A percentile compares a stretch with the other conserved stretches of the same genome.
phyloP scores from a whole-genome alignment of 78 protist species.

The Emiliania huxleyi region DNA sequence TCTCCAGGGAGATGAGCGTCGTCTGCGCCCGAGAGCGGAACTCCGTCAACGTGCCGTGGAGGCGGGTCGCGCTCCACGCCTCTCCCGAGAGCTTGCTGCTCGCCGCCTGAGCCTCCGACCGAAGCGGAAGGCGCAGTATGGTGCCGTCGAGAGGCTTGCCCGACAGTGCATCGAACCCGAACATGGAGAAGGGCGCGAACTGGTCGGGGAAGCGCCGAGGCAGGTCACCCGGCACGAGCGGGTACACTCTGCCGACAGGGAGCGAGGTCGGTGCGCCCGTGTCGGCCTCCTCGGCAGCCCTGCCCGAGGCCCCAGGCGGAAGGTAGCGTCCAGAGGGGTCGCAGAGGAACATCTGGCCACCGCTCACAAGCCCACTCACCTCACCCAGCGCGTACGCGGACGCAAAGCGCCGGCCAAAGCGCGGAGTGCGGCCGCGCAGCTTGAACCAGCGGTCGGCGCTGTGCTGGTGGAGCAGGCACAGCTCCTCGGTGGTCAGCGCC shows the following conservation, averaged over 20 bases:
- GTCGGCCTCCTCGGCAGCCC: not conserved
- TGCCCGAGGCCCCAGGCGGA: no score
- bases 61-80: no score
- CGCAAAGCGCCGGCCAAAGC: not conserved
- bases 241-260: not conserved
- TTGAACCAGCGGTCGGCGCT: no score
- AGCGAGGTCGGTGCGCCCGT: not conserved
- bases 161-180: not conserved
- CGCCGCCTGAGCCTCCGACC: not conserved
- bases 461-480: not conserved
- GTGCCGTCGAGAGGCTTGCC: not conserved
- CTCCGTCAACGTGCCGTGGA: not conserved
- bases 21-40: not conserved
- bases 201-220: not conserved
- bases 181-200: not conserved
- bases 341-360: not conserved
- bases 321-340: not conserved
- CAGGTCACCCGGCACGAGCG: not conserved
- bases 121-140: not conserved
- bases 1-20: not conserved
- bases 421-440: not conserved
- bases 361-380: not conserved
- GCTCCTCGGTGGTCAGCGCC: not conserved
- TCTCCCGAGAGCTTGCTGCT: not conserved
- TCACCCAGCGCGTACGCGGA: not conserved